Conservation (phyloP, 2,329 filamentous ascomycete species). For the Penicillium hordei region DNA sequence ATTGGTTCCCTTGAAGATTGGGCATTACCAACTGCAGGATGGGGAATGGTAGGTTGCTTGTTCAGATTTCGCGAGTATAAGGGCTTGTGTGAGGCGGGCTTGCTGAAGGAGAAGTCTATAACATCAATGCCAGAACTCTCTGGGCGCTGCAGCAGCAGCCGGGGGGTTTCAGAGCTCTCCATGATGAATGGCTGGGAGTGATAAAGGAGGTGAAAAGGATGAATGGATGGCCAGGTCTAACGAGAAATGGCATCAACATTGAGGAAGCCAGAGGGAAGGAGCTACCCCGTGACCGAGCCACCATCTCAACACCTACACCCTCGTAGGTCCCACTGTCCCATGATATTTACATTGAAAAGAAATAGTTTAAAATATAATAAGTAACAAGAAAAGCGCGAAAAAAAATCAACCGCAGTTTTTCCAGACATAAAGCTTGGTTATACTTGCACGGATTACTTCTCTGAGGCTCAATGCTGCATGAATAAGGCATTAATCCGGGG, state of each 20-base stretch:
- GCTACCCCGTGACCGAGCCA: conserved; percentile 1
- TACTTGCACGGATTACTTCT: background rate
- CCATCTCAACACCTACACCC: background rate
- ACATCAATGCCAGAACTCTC: conserved; percentile 31
- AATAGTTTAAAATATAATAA: background rate
- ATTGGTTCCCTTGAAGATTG: background rate
- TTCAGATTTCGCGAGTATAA: conserved; percentile 25
- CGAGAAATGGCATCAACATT: background rate
- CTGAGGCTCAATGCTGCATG: background rate
- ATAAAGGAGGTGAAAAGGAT: background rate
- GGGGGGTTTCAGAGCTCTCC: background rate
- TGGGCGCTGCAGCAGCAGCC: conserved; percentile 33
- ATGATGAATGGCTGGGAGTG: background rate
- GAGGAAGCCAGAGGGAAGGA: background rate
- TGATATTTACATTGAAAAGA: background rate
- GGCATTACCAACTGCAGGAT: background rate
- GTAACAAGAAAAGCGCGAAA: no score
- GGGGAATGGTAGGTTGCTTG: conserved; percentile 6
- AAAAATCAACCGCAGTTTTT: background rate
- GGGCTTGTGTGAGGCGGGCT: conserved; percentile 26
- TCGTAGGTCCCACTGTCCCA: background rate
- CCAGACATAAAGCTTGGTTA: background rate
- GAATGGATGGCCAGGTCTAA: background rate
- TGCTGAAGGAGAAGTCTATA: conserved; percentile 36
- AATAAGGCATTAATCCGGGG: background rate